Conservation (phyloP, 305 asterid species). For the Solanum chacoense region DNA sequence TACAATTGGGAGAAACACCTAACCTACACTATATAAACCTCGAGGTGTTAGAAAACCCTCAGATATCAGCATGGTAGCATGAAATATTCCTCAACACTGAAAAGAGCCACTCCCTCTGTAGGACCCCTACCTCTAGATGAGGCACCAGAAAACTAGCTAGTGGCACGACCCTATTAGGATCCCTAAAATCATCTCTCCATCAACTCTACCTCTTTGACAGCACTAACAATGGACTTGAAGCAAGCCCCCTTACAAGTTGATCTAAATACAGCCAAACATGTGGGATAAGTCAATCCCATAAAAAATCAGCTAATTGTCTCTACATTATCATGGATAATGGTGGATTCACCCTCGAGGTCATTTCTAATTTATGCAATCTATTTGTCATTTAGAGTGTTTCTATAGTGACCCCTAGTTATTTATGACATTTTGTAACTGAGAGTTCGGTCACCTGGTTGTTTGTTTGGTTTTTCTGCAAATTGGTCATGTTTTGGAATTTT, state of each 20-base stretch:
- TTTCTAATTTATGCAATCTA: no score
- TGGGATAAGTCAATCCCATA: not conserved
- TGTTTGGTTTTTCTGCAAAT: not conserved
- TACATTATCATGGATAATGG: not conserved
- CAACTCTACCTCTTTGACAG: not conserved
- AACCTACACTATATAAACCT: not conserved
- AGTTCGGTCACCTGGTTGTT: not conserved
- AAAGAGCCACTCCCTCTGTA: not conserved
- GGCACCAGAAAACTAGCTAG: not conserved
- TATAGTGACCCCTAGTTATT: not conserved
- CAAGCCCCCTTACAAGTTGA: not conserved
- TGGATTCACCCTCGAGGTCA: not conserved
- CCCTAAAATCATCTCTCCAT: not conserved
- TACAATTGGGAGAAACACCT: no score
- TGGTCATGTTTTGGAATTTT: not conserved
- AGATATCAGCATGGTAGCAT: not conserved
- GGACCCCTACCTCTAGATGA: not conserved
- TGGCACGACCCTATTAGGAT: not conserved
- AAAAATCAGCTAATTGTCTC: not conserved
- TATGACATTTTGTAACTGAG: not conserved
- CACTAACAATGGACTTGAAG: not conserved
- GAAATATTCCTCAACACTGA: not conserved
- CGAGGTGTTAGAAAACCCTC: not conserved
- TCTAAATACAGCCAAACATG: not conserved
- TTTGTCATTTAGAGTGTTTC: not conserved